These are phyloP conservation scores for Syzygium aqueum DNA, from an alignment of 345 rosid species.

Conservation along the genomic window DNA sequence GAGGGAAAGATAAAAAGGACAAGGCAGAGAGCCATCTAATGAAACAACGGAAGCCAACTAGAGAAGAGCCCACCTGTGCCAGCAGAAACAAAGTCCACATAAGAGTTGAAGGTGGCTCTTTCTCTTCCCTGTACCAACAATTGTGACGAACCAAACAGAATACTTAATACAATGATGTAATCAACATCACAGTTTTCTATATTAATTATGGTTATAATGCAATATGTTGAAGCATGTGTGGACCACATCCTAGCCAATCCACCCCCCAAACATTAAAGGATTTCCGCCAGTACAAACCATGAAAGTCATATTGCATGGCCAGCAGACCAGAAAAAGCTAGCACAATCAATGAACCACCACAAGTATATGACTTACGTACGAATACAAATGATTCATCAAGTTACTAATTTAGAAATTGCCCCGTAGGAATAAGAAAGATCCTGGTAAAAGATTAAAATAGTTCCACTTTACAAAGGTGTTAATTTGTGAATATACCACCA, in stretches of 20 bases:
- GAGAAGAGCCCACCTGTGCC: conserved; percentile 70
- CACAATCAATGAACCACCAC: neutral
- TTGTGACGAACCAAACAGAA: neutral
- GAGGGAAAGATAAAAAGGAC: neutral
- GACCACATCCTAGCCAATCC: neutral
- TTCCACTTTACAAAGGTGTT: neutral
- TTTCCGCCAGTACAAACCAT: neutral
- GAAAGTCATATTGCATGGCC: neutral
- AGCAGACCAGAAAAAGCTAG: neutral
- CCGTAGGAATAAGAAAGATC: neutral
- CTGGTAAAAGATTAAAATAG: neutral
- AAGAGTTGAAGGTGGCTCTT: conserved; percentile 91
- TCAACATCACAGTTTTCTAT: neutral
- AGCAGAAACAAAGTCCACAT: conserved; percentile 87
- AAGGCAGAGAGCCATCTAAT: neutral
- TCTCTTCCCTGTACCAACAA: conserved; percentile 55
- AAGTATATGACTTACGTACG: neutral
- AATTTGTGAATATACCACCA: neutral
- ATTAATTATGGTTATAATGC: neutral
- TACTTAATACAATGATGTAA: neutral
- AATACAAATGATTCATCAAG: neutral
- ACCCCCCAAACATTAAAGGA: neutral
- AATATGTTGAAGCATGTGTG: neutral
- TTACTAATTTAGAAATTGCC: neutral
- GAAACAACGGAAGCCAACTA: neutral